Conservation (phyloP, 2,329 filamentous ascomycete genomes). For the Stagonosporopsis cucurbitacearum region DNA sequence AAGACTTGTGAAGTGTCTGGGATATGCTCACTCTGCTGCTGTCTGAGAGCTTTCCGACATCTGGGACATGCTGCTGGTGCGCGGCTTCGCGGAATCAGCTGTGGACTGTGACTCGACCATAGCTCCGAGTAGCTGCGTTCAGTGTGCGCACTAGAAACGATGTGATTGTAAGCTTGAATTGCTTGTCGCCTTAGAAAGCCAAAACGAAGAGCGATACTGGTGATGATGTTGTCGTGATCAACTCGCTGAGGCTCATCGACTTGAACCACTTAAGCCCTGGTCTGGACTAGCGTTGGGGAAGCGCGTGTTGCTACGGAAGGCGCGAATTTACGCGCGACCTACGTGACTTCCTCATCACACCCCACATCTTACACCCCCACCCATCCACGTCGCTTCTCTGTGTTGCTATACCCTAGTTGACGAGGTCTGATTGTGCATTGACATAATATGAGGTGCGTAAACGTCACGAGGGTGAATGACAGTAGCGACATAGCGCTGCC, state of each 20-base stretch:
- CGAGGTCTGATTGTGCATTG: conserved; percentile 11
- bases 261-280: conserved; percentile 13
- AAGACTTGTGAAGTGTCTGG: no score
- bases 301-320: conserved; percentile 19
- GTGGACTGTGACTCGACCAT: conserved; percentile 41
- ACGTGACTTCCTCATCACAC: conserved; percentile 11
- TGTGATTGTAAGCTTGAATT: neutral
- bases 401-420: conserved; percentile 8
- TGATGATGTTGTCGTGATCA: neutral
- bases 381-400: conserved; percentile 10
- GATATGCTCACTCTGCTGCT: conserved; percentile 53
- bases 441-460: conserved; percentile 32
- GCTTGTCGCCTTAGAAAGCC: neutral
- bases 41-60: conserved; percentile 62
- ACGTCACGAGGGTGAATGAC: conserved; percentile 2
- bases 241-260: conserved; percentile 3
- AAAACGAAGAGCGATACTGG: neutral
- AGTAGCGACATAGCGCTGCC: conserved; percentile 21
- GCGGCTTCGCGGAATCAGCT: conserved; percentile 34
- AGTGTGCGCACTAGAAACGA: neutral
- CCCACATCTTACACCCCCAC: conserved; percentile 14
- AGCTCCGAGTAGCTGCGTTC: neutral
- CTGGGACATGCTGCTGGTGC: conserved; percentile 52
- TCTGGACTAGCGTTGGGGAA: conserved; percentile 11
- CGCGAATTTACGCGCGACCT: conserved; percentile 13